These are phyloP conservation scores for Hanseniaspora hatyaiensis DNA, from an alignment of 805 yeast genomes.

Conservation along the genomic window DNA sequence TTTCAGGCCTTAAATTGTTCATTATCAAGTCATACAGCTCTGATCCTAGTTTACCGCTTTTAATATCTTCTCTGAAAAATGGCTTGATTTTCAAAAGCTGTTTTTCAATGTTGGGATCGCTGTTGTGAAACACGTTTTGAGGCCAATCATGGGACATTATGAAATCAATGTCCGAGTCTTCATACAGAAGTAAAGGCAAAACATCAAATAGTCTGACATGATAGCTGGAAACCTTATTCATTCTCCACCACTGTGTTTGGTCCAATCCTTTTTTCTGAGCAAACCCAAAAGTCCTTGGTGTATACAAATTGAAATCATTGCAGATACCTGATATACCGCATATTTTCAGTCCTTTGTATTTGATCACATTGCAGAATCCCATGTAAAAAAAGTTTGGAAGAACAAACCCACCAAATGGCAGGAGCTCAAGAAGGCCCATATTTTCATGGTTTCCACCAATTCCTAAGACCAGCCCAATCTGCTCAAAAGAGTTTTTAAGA, in stretches of 20 bases:
- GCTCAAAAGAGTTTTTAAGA: conserved; percentile 35
- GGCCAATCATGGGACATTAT: conserved; percentile 94
- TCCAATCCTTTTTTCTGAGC: conserved; percentile 19
- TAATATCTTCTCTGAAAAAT: conserved; percentile 54
- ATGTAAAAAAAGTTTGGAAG: conserved; percentile 77
- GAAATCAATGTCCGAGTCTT: conserved; percentile 36
- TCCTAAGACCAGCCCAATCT: conserved; percentile 33
- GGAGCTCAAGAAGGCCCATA: conserved; percentile 59
- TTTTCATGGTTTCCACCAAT: conserved; percentile 96
- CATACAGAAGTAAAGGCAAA: conserved; percentile 40
- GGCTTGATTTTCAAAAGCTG: conserved; percentile 48
- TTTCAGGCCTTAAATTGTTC: conserved; percentile 42
- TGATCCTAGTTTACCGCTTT: conserved; percentile 53
- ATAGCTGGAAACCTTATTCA: conserved; percentile 34
- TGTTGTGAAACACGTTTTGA: conserved; percentile 54
- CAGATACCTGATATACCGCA: conserved; percentile 80
- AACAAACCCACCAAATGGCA: conserved; percentile 84
- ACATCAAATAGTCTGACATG: conserved; percentile 51
- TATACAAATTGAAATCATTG: conserved; percentile 40
- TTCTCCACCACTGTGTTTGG: conserved; percentile 41
- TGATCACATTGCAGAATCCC: conserved; percentile 64
- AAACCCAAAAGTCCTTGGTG: conserved; percentile 41
- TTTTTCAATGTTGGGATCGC: conserved; percentile 33
- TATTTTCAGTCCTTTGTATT: conserved; percentile 65
- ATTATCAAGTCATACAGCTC: conserved; percentile 52